phyloP scores from a whole-genome alignment of 2,329 filamentous ascomycete species.

The Nemania sp. region DNA sequence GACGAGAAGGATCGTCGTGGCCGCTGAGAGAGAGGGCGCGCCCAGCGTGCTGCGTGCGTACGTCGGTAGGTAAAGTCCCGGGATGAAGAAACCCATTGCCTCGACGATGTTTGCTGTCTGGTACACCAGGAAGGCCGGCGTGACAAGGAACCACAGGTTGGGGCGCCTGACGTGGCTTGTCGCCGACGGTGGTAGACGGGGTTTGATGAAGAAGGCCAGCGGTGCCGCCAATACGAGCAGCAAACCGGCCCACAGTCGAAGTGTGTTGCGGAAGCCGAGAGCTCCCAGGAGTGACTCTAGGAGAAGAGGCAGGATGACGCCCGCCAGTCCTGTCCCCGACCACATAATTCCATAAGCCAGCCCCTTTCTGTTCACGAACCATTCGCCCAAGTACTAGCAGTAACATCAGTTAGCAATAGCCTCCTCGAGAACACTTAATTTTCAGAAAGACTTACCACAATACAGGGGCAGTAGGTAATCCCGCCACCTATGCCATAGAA shows the following conservation, averaged over 20 bases:
- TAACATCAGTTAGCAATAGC: conserved; percentile 33
- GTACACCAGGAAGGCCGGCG: conserved; percentile 68
- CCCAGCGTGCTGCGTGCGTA: conserved; percentile 65
- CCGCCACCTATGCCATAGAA: conserved; percentile 70
- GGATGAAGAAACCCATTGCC: conserved; percentile 72
- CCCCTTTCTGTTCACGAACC: conserved; percentile 69
- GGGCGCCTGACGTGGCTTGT: conserved; percentile 55
- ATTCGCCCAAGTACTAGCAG: conserved; percentile 67
- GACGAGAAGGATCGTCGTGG: conserved; percentile 68
- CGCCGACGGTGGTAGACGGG: conserved; percentile 62
- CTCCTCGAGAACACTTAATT: background rate
- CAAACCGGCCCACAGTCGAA: conserved; percentile 65
- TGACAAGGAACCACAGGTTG: conserved; percentile 63
- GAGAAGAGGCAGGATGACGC: conserved; percentile 64
- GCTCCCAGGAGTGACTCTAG: conserved; percentile 63
- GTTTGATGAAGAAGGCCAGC: conserved; percentile 68
- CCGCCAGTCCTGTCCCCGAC: conserved; percentile 64
- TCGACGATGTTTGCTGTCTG: conserved; percentile 69
- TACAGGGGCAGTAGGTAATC: conserved; percentile 66
- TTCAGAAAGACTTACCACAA: conserved; percentile 33
- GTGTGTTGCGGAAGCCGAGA: conserved; percentile 65
- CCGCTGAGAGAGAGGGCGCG: conserved; percentile 61
- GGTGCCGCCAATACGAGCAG: conserved; percentile 65
- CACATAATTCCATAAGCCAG: conserved; percentile 74
- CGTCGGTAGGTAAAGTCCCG: conserved; percentile 70